Base-by-base conservation (phyloP, 306 rosid genomes). In the Senna siamea region DNA sequence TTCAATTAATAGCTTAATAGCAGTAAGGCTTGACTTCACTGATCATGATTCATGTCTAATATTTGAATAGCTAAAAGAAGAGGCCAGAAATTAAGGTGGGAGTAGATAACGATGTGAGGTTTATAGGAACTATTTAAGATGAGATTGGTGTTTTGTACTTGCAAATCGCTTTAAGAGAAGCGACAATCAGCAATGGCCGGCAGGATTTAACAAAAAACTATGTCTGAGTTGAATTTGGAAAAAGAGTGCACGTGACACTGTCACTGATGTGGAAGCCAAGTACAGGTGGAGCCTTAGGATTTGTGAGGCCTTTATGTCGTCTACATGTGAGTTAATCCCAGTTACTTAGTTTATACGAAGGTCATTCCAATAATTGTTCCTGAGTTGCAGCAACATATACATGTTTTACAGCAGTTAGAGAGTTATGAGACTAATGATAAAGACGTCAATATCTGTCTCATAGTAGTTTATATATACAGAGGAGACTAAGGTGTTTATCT, bases 271-370 rank as follows among this genome's bases (percentile, higher is more conserved):
- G 72, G 13, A 70, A 26, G 73, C 47, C 61, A 80, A 59, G 80
- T 70, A 79, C 87, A 80, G 9, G 75, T 86, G 89, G 92, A 69
- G 82, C 80, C 77, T 64, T 54, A 22, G 52, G 88, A 81, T 37
- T 37, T 37, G 40, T 57, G 34, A 53, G 78, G 53, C 47, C 55
- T 54, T 74, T 19, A 62, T 53, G 70, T 58, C 68, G 70, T 58
- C 68, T 17, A 43, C 48, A 10, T 1, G 48, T 43, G 48, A 12
- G 2, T 12, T 11, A 7, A 26, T 26, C 30, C 30, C 30, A 26
- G 3, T 26, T 26, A 26, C 30, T 26, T 26, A 26, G 30, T 3
- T 26, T 26, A 26, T 26, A 26, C 30, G n/a, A n/a, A n/a, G n/a
- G n/a, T n/a, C n/a, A n/a, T n/a, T n/a, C n/a, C 30, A 26, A 26